Conservation (phyloP, 2,329 filamentous ascomycete species). For the Fusarium pseudograminearum region DNA sequence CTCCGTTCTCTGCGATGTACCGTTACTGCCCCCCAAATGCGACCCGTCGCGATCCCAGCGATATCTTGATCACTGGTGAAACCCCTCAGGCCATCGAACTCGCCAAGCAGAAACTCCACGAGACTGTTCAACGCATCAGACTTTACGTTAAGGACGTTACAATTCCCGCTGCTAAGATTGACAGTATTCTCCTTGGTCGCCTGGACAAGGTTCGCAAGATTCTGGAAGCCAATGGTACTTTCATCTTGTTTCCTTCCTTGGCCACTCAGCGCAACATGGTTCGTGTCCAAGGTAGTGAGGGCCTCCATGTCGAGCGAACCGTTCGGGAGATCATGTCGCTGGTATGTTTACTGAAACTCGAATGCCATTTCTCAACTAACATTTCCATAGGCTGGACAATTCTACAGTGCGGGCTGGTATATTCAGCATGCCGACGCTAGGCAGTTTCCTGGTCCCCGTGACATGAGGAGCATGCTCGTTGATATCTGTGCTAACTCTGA, state of each 20-base stretch:
- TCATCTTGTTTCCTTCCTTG: conserved; percentile 90
- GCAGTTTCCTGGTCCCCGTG: conserved; percentile 71
- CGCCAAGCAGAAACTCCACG: conserved; percentile 91
- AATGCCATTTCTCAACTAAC: conserved; percentile 39
- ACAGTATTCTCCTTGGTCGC: conserved; percentile 89
- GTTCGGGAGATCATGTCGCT: conserved; percentile 96
- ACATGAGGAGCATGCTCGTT: conserved; percentile 89
- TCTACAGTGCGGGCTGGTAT: conserved; percentile 98
- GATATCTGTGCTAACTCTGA: conserved; percentile 98
- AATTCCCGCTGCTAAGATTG: conserved; percentile 91
- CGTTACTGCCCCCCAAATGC: conserved; percentile 89
- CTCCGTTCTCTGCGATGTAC: conserved; percentile 91
- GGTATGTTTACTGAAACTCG: conserved; percentile 62
- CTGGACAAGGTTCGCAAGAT: conserved; percentile 98
- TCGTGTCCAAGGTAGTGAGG: conserved; percentile 91
- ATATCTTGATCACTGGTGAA: conserved; percentile 96
- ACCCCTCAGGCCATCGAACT: conserved; percentile 84
- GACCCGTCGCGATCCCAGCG: conserved; percentile 82
- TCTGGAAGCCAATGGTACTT: conserved; percentile 95
- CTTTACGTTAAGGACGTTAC: conserved; percentile 92
- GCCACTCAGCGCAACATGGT: conserved; percentile 87
- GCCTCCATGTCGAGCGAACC: conserved; percentile 93
- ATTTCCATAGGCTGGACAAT: conserved; percentile 81
- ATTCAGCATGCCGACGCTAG: conserved; percentile 80
- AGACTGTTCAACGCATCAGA: conserved; percentile 83